Evolutionary conservation across 108 stramenopile species (phyloP).

Genomic region (Nitzschia sp.): DNA sequence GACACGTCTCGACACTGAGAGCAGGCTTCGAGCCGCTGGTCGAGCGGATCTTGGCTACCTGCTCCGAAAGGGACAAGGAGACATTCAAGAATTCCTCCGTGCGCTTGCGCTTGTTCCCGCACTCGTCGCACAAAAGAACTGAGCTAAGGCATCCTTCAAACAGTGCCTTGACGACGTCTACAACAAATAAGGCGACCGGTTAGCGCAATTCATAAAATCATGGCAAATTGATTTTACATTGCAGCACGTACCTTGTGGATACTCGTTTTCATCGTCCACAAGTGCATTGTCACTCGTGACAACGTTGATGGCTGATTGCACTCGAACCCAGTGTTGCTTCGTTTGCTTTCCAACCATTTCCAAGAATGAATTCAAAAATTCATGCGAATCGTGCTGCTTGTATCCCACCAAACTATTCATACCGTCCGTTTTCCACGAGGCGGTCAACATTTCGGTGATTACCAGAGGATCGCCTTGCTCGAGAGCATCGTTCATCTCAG

Average conservation of each 20-base stretch:
- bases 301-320: conserved; percentile 20
- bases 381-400: conserved; percentile 91
- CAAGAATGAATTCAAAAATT: conserved; percentile 85
- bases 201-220: neutral
- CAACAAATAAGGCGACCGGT: no score
- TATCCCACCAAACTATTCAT: conserved; percentile 82
- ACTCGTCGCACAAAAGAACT: conserved; percentile 69
- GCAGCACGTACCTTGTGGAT: no score
- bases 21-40: conserved; percentile 6
- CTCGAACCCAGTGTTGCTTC: conserved; percentile 20
- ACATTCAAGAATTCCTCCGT: conserved; percentile 75
- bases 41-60: conserved; percentile 30
- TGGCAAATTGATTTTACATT: neutral
- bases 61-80: conserved; percentile 66
- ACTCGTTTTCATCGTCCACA: conserved; percentile 4
- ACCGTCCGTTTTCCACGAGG: conserved; percentile 74
- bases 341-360: conserved; percentile 60
- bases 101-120: conserved; percentile 66
- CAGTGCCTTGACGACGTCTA: conserved; percentile 60
- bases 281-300: conserved; percentile 27
- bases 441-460: conserved; percentile 75
- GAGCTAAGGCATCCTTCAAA: conserved; percentile 80
- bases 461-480: conserved; percentile 79
- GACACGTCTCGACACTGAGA: conserved; percentile 54
- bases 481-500: conserved; percentile 6